phyloP scores from a whole-genome alignment of 139 green algal genomes.

The Asterochloris sp. region DNA sequence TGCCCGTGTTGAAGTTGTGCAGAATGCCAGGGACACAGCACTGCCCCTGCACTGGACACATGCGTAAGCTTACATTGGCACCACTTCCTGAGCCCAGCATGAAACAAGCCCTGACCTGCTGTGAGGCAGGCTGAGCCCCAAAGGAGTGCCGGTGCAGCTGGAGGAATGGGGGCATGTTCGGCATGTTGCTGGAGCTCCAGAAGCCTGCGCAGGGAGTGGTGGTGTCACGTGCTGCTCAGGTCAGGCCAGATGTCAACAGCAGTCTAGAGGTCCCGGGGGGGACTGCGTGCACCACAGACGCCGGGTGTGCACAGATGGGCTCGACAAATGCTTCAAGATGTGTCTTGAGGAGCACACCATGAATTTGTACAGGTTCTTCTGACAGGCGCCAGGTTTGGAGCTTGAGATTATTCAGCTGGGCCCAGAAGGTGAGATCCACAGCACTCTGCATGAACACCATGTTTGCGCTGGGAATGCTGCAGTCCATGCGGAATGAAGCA shows the following conservation, averaged over 20 bases:
- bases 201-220: neutral
- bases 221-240: too few relatives aligned
- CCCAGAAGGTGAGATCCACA: slow-evolving; percentile 81
- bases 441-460: slow-evolving; percentile 50
- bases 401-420: slow-evolving; percentile 66
- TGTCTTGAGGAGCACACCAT: neutral
- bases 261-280: too few relatives aligned
- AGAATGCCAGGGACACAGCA: slow-evolving; percentile 24
- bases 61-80: neutral
- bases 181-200: slow-evolving; percentile 9
- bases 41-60: neutral
- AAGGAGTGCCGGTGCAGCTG: slow-evolving; percentile 17
- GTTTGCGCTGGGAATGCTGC: neutral
- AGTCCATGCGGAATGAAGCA: neutral
- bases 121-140: neutral
- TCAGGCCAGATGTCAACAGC: too few relatives aligned
- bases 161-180: slow-evolving; percentile 19
- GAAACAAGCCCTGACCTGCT: neutral
- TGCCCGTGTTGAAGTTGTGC: slow-evolving; percentile 75
- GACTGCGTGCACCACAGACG: neutral
- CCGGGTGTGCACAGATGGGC: neutral
- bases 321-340: neutral
- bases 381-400: slow-evolving; percentile 51
- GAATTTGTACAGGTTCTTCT: slow-evolving; percentile 44
- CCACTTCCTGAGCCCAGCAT: neutral